These are phyloP conservation scores for Trametes sanguinea DNA, from an alignment of 768 basidiomycete genomes.

Conservation along the genomic window DNA sequence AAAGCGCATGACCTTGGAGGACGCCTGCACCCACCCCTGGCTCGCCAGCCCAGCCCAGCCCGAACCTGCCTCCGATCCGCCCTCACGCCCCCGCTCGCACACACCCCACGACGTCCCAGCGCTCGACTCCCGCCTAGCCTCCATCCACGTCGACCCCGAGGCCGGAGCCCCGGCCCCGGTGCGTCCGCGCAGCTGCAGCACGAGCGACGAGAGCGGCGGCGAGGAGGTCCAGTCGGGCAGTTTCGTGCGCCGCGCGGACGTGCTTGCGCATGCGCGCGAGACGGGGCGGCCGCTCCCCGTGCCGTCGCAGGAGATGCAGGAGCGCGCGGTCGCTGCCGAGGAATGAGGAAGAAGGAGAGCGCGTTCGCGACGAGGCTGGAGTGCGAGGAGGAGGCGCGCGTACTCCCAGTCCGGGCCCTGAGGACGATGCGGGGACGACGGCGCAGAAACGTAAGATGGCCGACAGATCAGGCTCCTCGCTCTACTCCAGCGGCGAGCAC, in stretches of 20 bases:
- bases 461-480: not conserved
- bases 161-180: not conserved
- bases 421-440: not conserved
- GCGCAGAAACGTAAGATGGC: not conserved
- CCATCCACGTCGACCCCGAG: not conserved
- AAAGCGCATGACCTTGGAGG: constrained; percentile 65
- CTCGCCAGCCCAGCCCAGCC: constrained; percentile 35
- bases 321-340: not conserved
- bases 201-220: not conserved
- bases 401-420: not conserved
- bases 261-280: not conserved
- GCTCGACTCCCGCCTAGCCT: not conserved
- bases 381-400: not conserved
- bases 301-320: constrained; percentile 37
- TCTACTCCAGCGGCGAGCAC: not conserved
- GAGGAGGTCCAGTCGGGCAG: not conserved
- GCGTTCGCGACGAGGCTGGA: no score
- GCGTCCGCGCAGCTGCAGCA: not conserved
- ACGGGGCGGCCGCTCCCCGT: not conserved
- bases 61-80: not conserved
- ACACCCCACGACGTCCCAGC: not conserved
- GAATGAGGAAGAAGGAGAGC: not conserved
- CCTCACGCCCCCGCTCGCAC: not conserved
- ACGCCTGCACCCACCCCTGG: constrained; percentile 78
- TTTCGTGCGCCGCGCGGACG: constrained; percentile 20